Evolutionary conservation across 495 filamentous ascomycete species (phyloP), one percentile per base, ranked within the genome.

Genomic region (Lasiosphaeria ovina): DNA sequence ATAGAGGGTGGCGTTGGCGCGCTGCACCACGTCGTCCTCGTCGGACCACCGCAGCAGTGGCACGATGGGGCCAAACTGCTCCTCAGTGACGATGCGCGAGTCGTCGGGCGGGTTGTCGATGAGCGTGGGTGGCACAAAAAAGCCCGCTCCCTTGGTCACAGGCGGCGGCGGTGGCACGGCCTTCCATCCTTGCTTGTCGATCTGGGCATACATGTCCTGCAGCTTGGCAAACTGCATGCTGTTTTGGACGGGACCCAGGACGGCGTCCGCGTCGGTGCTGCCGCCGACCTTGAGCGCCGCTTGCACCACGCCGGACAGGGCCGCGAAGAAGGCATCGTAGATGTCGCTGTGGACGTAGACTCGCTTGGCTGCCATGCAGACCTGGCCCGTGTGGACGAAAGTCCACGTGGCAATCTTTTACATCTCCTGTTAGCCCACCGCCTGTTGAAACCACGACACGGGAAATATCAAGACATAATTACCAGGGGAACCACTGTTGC

Each of bases 311-410:
- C 77, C 68, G 42, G 84, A 72, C 57, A 89, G 73, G 3, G 67
- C 74, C 5, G 75, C 69, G 2, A 82, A 68, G 75, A 90, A 89
- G 24, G 69, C 62, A 51, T 84, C 76, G 73, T 88, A 89, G 63
- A 89, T 85, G 4, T 74, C 72, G 56, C 87, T 80, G 73, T 89
- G 87, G 7, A 90, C 79, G 67, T 87, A 89, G 58, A 90, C 73
- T 3, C 87, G 84, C 69, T 89, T 89, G 36, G 77, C 63, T 44
- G 66, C 58, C 54, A 77, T 71, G 69, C 76, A 79, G 54, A 80
- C 69, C 63, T 87, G 83, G 16, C 84, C 85, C 0, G 77, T 78
- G 75, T 85, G 81, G 54, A 85, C 75, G 53, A 87, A 84, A 0
- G 79, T 75, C 38, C 80, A 74, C 35, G 73, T 74, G 33, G 75